phyloP scores from a whole-genome alignment of 1,139 yeast species.

The Hyphopichia pseudoburtonii region DNA sequence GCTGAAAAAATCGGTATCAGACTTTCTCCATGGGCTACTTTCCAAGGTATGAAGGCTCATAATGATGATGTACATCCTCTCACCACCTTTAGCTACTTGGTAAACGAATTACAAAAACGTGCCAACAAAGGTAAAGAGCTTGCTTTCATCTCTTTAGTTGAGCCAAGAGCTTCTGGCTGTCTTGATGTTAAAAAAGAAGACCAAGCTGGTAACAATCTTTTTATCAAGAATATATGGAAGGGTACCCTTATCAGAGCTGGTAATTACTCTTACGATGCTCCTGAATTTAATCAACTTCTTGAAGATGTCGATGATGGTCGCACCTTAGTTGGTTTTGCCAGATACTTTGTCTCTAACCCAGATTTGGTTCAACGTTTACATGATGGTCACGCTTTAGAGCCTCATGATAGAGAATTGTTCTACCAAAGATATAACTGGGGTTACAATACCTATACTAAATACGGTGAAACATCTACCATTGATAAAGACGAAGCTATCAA shows the following conservation, averaged over 20 bases:
- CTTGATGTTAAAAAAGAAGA: conserved; percentile 4
- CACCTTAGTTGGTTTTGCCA: conserved; percentile 45
- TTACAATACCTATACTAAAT: conserved; percentile 23
- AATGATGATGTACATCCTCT: conserved; percentile 24
- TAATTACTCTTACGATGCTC: conserved; percentile 31
- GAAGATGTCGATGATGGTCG: conserved; percentile 33
- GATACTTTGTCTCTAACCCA: conserved; percentile 53
- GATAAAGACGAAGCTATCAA: conserved; percentile 15
- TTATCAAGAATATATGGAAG: conserved; percentile 44
- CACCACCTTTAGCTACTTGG: conserved; percentile 28
- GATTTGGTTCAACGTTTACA: conserved; percentile 50
- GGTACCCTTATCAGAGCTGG: conserved; percentile 53
- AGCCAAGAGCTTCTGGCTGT: conserved; percentile 28
- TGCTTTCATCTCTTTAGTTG: conserved; percentile 57
- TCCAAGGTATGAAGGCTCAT: conserved; percentile 27
- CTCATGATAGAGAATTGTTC: conserved; percentile 22
- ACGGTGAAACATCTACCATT: conserved; percentile 15
- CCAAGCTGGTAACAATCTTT: conserved; percentile 24
- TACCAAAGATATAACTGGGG: conserved; percentile 25
- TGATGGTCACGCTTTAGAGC: conserved; percentile 40
- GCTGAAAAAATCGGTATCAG: conserved; percentile 54
- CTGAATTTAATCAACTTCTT: conserved; percentile 16
- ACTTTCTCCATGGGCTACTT: conserved; percentile 52
- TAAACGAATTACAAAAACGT: conserved; percentile 40
- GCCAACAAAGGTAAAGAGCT: conserved; percentile 41